Evolutionary conservation across 148 eudicot species (phyloP), one percentile per base, ranked within the genome.

Genomic region (Amaranthus cruentus): DNA sequence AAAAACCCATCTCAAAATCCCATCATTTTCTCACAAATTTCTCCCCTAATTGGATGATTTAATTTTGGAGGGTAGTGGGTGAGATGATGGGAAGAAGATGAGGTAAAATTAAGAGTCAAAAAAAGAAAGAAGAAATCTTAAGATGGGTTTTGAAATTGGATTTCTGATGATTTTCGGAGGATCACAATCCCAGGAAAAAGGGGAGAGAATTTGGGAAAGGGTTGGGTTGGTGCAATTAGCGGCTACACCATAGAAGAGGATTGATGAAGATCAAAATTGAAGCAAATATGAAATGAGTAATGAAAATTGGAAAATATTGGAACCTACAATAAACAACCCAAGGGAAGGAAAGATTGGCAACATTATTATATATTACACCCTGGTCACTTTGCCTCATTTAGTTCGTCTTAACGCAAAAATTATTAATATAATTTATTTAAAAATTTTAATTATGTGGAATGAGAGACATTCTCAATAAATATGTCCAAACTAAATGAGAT

Each of bases 161-260:
- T 3, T 63, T 8, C 6, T 54, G 57, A 51, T 13, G 15, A 62
- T 7, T 47, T 18, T 5, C 12, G 3, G 18, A 14, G 48, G 9
- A 21, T 6, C 3, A 60, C 7, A 62, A 62, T 42, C n/a, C 2
- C 11, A 48, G 51, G 74, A 57, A 43, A 71, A 43, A 4, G 28
- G 5, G 49, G 73, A 73, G 54, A 61, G 48, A 61, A n/a, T 18
- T 49, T 6, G 14, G 62, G 65, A 46, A 59, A 38, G 63, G 73
- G 83, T 75, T 72, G 78, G 82, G 75, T 79, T 75, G 77, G 78
- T 79, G 77, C 70, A 78, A 73, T 69, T 76, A 70, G 80, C 73
- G 79, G 75, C 83, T 28, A 28, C 83, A 81, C 83, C 80, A 66
- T 63, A 71, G 73, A 28, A 28, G 38, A 28, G 38, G 38, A 28